Base-by-base conservation (phyloP, 2,329 filamentous ascomycete genomes). In the Ophiostoma sp. region DNA sequence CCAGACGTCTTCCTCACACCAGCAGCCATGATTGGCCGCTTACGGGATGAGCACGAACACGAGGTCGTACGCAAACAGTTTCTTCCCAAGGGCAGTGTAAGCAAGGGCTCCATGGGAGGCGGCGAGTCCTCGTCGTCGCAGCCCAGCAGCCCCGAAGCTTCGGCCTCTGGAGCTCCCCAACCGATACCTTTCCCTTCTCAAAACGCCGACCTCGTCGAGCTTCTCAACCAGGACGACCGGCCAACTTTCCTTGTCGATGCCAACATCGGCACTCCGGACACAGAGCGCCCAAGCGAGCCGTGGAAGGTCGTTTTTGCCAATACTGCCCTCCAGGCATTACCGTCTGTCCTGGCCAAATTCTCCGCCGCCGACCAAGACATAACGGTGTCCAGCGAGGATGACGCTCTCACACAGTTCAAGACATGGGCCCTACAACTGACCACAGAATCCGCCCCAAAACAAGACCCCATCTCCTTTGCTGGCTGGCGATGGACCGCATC, bases 171-270 rank as follows among this genome's bases (percentile, higher is more conserved):
- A 2, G 36, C 61, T 9, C 61, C 36, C 3, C 61, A 64, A 25
- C 33, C 80, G 83, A 84, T 85, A 5, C 76, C 89, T 61, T 85
- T 89, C 70, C 82, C 89, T 69, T 84, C 95, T 4, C 88, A 88
- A 57, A 87, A 87, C 33, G 85, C 94, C 70, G 90, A 91, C 31
- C 86, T 93, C 11, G 82, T 91, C 25, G 93, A 95, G 80, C 83
- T 95, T 52, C 81, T 96, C 55, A 92, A 95, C 78, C 88, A 92
- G 76, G 93, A 96, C 79, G 88, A 91, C 69, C 85, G 93, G 64
- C 93, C 92, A 2, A 93, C 91, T 0, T 93, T 95, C 77, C 87
- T 95, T 57, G 84, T 95, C 45, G 92, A 95, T 78, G 82, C 93
- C 69, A 84, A 25, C 50, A 48, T 48, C 42, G 28, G 84, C 8